Evolutionary conservation across 1,284 basidiomycete species (phyloP), one percentile per base, ranked within the genome.

Genomic region (Phlebopus sp.): DNA sequence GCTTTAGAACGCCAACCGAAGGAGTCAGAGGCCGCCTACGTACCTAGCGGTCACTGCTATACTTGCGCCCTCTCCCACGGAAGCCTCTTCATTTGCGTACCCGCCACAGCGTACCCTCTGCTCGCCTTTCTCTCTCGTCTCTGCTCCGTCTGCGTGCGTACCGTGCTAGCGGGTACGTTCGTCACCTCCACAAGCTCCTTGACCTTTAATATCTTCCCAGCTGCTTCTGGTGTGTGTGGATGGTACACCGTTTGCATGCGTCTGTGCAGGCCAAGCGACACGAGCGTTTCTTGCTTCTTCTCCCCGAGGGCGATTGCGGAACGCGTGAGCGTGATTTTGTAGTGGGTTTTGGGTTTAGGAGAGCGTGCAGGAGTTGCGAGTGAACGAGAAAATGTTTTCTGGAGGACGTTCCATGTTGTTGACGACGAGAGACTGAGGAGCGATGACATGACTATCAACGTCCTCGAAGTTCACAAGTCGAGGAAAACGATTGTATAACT

Each of bases 111-210:
- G 55, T 86, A 91, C 5, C 88, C 88, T 42, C 82, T 71, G 10
- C 73, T 64, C 5, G 86, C 76, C 64, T 74, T 81, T 58, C 88
- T 72, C 55, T 84, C 82, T 57, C 68, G 62, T 58, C 79, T 74
- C 70, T 83, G 79, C 66, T 88, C 75, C 53, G 76, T 70, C 64
- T 84, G 82, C 8, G 80, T 83, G 68, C 75, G 73, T 27, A 91
- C 86, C 43, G 75, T 71, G 29, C 75, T 73, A 27, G 69, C 69
- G 0, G 83, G 76, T 13, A 94, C 90, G 60, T 92, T 93, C 62
- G 87, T 78, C 46, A 93, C 91, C 59, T 86, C 81, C n/a, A 94
- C 78, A 30, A 94, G 71, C 71, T 94, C 91, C 74, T 94, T 94
- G 48, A 93, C 81, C 11, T 72, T 70, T 34, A 94, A 73, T 43